A percentile compares a stretch with the other conserved stretches of the same genome.
These are phyloP conservation scores for Kuraishia ogatae DNA, from an alignment of 805 yeast species.

Conservation along the genomic window DNA sequence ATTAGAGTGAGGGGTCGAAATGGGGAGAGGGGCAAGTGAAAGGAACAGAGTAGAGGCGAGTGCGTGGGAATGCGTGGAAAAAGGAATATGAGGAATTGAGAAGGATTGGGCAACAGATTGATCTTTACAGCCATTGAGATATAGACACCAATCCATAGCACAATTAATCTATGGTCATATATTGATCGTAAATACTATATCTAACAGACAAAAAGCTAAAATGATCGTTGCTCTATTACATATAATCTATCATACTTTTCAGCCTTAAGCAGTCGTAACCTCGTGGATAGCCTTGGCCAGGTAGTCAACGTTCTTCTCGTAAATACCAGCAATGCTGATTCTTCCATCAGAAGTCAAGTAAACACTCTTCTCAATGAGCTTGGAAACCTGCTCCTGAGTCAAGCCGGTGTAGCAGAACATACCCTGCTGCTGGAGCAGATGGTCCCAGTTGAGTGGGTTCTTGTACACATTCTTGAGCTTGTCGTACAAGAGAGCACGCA, in stretches of 20 bases:
- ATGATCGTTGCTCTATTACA: not conserved
- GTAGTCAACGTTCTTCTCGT: conserved; percentile 69
- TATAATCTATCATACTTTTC: not conserved
- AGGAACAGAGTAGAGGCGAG: too few species aligned
- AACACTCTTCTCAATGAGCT: conserved; percentile 64
- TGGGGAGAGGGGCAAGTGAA: too few species aligned
- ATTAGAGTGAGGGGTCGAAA: too few species aligned
- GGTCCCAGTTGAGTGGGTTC: conserved; percentile 72
- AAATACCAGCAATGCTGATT: conserved; percentile 84
- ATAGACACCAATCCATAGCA: too few species aligned
- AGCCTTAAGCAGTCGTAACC: conserved; percentile 23
- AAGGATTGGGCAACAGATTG: too few species aligned
- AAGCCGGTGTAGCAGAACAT: conserved; percentile 95
- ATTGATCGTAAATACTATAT: not conserved
- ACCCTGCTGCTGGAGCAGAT: conserved; percentile 82
- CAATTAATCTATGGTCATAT: too few species aligned
- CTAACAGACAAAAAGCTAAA: not conserved
- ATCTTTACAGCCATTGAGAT: too few species aligned
- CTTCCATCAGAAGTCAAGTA: conserved; percentile 90
- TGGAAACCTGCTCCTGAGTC: conserved; percentile 56
- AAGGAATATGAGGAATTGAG: too few species aligned
- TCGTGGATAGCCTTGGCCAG: conserved; percentile 53
- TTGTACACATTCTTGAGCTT: conserved; percentile 41
- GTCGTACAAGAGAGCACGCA: conserved; percentile 58
- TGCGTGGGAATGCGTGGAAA: too few species aligned